Percentiles rank a stretch among this genome's conserved stretches.
Conservation (phyloP, 441 rosid genomes). For the Dalechampia spathulata region DNA sequence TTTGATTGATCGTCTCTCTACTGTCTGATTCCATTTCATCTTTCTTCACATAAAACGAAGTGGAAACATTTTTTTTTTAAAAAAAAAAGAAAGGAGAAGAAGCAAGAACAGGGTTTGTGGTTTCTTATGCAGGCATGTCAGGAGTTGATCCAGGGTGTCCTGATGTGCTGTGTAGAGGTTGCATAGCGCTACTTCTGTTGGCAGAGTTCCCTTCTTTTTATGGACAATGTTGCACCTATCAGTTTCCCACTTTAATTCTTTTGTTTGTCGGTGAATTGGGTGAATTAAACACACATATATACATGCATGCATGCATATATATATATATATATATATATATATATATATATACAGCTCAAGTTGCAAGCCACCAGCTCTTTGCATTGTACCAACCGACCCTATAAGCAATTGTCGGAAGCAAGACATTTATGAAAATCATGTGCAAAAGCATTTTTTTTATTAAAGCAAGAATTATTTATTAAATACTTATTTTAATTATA, state of each 20-base stretch:
- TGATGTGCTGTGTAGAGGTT: not conserved
- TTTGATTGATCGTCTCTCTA: constrained; percentile 2
- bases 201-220: not conserved
- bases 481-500: too few relatives aligned
- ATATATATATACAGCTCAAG: not conserved
- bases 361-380: too few relatives aligned
- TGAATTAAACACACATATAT: too few relatives aligned
- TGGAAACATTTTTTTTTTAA: too few relatives aligned
- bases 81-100: not conserved
- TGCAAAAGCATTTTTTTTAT: not conserved
- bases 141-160: constrained; percentile 7
- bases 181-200: not conserved
- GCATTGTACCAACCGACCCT: not conserved
- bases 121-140: constrained; percentile 16
- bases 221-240: not conserved
- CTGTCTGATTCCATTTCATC: too few relatives aligned
- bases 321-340: too few relatives aligned
- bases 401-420: constrained; percentile 19
- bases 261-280: too few relatives aligned
- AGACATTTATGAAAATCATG: constrained; percentile 20
- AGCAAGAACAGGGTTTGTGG: constrained; percentile 6
- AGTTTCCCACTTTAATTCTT: not conserved
- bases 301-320: not conserved
- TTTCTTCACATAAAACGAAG: too few relatives aligned
- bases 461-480: not conserved